Base-by-base conservation (phyloP, 1,284 basidiomycete genomes). In the Athelia sp. region DNA sequence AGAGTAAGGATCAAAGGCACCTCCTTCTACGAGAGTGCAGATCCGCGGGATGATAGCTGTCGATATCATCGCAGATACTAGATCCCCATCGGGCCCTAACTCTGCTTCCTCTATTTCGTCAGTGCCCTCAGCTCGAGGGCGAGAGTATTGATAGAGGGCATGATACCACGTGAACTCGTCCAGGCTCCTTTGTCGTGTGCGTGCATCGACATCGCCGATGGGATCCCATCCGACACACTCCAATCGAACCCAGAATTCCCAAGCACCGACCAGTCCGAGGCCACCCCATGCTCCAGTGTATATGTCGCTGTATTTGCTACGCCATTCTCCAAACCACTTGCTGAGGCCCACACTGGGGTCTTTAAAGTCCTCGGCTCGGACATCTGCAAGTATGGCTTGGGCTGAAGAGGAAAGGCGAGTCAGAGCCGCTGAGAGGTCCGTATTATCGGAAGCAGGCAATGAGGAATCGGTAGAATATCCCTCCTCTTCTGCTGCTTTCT, bases 211-310 rank as follows among this genome's bases (percentile, higher is more conserved):
- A 60, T 90, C 91, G 69, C 87, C 79, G 24, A 95, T 74, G 36
- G 90, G 90, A 63, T 93, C 84, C 93, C 95, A 97, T 2, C 85
- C 85, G 3, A 90, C 70, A 62, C 89, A 78, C 68, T 98, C 95
- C 45, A 93, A 71, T 47, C 93, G 75, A 18, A 84, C 84, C 93
- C 93, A 98, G 65, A 96, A 97, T 68, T 97, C 94, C 94, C 95
- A 98, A 34, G 90, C 91, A 51, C 88, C 87, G 0, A 96, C 86
- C 50, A 96, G 78, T 1, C 88, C 91, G 43, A 97, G 71, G 2
- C 92, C 91, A 45, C 93, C 94, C 81, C 90, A 98, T 3, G 94
- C 94, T 44, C 87, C 84, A 2, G 78, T 71, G 68, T 97, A 98
- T 54, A 83, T 92, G 52, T 98, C 93, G 11, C 74, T 71, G 58